phyloP scores from a whole-genome alignment of 495 filamentous ascomycete species.

The Lasiosphaeriaceae sp. region DNA sequence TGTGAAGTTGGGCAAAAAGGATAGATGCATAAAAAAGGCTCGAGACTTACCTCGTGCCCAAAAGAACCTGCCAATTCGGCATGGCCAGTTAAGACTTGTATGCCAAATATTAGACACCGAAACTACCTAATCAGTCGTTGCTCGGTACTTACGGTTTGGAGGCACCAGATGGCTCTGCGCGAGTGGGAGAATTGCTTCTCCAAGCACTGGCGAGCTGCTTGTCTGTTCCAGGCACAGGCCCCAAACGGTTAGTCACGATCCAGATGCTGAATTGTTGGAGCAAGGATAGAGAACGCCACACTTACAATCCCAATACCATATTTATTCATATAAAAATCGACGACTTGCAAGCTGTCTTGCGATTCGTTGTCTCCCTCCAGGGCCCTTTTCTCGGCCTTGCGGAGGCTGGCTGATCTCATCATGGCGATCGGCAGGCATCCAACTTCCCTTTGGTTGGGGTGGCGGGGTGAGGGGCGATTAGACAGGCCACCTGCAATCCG shows the following conservation, averaged over 20 bases:
- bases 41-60: background rate
- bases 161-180: too few relatives aligned
- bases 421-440: background rate
- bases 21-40: background rate
- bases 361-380: conserved; percentile 20
- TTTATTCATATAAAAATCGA: conserved; percentile 18
- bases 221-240: conserved; percentile 14
- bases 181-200: background rate
- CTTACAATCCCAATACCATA: conserved; percentile 24
- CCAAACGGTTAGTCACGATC: conserved; percentile 15
- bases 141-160: too few relatives aligned
- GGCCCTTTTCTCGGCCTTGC: conserved; percentile 19
- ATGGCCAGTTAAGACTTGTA: too few relatives aligned
- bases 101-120: too few relatives aligned
- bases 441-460: too few relatives aligned
- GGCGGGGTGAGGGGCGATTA: too few relatives aligned
- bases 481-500: too few relatives aligned
- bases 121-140: too few relatives aligned
- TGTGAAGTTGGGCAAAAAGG: background rate
- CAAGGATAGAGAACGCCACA: conserved; percentile 2
- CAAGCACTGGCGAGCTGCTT: conserved; percentile 25
- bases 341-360: conserved; percentile 25
- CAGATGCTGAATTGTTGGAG: background rate
- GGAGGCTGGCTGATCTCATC: conserved; percentile 3
- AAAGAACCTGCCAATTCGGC: too few relatives aligned